A percentile compares a stretch with the other conserved stretches of the same genome.
phyloP scores from a whole-genome alignment of 2,329 filamentous ascomycete species.

The Colletotrichum truncatum region DNA sequence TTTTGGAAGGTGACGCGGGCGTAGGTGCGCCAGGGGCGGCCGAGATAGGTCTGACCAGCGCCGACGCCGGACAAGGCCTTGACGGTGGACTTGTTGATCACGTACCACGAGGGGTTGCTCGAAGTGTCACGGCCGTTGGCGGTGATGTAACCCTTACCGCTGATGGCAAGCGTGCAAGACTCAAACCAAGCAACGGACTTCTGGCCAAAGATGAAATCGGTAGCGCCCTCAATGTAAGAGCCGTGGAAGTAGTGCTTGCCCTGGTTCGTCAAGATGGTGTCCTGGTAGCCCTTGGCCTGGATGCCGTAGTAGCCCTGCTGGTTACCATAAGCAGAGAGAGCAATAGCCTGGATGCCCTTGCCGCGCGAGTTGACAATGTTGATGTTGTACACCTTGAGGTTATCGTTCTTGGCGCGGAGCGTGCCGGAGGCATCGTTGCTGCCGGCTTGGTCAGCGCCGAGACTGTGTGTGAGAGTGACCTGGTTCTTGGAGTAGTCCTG shows the following conservation, averaged over 20 bases:
- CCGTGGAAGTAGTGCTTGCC: slow-evolving; percentile 63
- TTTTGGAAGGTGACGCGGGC: slow-evolving; percentile 58
- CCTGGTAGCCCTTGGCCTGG: slow-evolving; percentile 62
- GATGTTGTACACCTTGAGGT: slow-evolving; percentile 66
- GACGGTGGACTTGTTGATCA: slow-evolving; percentile 55
- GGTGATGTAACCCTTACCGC: slow-evolving; percentile 52
- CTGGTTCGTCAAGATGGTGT: slow-evolving; percentile 59
- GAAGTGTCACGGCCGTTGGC: slow-evolving; percentile 51
- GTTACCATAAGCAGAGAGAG: slow-evolving; percentile 54
- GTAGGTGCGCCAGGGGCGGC: slow-evolving; percentile 57
- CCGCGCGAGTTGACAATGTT: slow-evolving; percentile 61
- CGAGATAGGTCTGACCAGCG: slow-evolving; percentile 54
- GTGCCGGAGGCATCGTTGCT: slow-evolving; percentile 54
- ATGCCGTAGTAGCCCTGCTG: slow-evolving; percentile 59
- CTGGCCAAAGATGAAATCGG: slow-evolving; percentile 70
- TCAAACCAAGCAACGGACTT: slow-evolving; percentile 63
- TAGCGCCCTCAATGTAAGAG: slow-evolving; percentile 63
- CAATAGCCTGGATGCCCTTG: slow-evolving; percentile 60
- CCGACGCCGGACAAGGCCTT: slow-evolving; percentile 48
- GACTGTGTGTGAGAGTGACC: slow-evolving; percentile 53
- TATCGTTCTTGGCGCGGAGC: slow-evolving; percentile 43
- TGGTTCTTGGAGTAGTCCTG: slow-evolving; percentile 56
- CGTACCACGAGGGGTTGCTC: slow-evolving; percentile 51
- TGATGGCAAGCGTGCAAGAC: slow-evolving; percentile 55
- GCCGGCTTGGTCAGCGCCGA: slow-evolving; percentile 47